A percentile compares a stretch with the other conserved stretches of the same genome.
Conservation (phyloP, 768 basidiomycete genomes). For the Pleurotus tuoliensis region DNA sequence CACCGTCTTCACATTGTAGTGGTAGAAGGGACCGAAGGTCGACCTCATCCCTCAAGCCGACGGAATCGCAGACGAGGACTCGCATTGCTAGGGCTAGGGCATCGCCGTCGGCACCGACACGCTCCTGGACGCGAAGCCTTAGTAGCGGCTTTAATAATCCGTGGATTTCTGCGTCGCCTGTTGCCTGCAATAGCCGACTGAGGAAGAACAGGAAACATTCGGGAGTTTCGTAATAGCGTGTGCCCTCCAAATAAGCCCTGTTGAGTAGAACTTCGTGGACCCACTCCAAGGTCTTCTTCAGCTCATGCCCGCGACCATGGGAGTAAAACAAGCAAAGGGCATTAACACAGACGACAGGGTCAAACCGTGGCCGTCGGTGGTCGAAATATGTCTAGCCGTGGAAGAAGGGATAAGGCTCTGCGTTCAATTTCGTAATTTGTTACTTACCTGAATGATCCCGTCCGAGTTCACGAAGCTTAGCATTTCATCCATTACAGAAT, state of each 20-base stretch:
- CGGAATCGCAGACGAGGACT: conserved; percentile 37
- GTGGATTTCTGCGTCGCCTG: conserved; percentile 31
- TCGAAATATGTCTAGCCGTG: conserved; percentile 47
- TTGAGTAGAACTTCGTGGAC: conserved; percentile 44
- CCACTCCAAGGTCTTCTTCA: conserved; percentile 43
- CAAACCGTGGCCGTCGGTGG: conserved; percentile 44
- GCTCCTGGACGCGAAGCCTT: conserved; percentile 43
- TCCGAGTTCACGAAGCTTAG: conserved; percentile 44
- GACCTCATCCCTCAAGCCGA: conserved; percentile 37
- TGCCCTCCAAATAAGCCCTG: conserved; percentile 52
- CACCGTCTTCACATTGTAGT: conserved; percentile 51
- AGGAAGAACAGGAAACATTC: conserved; percentile 54
- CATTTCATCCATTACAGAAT: conserved; percentile 55
- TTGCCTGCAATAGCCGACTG: conserved; percentile 36
- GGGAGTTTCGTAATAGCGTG: conserved; percentile 48
- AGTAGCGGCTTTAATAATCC: conserved; percentile 34
- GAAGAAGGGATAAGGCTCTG: conserved; percentile 1
- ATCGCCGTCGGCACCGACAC: conserved; percentile 45
- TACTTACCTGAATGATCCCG: conserved; percentile 44
- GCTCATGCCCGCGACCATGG: conserved; percentile 42
- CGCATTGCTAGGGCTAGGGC: conserved; percentile 57
- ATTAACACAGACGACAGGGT: conserved; percentile 52
- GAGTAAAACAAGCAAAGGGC: conserved; percentile 46
- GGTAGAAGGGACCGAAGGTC: conserved; percentile 42
- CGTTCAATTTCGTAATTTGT: no score